Base-by-base conservation (phyloP, 257 asterid species). In the Agastache rugosa region DNA sequence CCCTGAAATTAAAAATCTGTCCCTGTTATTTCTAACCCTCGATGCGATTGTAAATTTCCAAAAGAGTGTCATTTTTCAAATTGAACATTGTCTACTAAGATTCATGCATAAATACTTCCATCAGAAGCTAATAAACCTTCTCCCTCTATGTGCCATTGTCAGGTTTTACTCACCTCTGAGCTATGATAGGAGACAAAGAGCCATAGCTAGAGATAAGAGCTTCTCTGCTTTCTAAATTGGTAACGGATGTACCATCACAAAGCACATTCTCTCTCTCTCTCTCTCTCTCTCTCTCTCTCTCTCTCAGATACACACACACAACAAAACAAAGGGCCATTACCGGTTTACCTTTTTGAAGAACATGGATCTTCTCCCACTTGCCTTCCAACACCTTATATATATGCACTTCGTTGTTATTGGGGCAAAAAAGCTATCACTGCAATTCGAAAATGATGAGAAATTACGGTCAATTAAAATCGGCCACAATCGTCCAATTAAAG, bases 331-430 rank as follows among this genome's bases (percentile, higher is more conserved):
- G 31, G 25, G 35, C 63, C 19, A 27, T 2, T 44, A 34, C 55
- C 16, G 62, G 35, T 59, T 60, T 82, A 92, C 99, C 97, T 90
- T 94, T n/a, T 41, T 94, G 97, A 78, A 94, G 97, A 84, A 88
- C 91, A 73, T 92, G 97, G 82, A 92, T 81, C 89, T 86, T 94
- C 91, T 94, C 99, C 99, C 99, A 94, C 84, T 92, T 92, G 41
- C 85, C 97, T 42, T 89, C 97, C 48, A 84, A 77, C 77, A 84
- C 45, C 76, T 82, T 87, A 76, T 90, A 90, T 41, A 94, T 90
- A 78, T 94, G 97, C 72, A 94, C 97, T 82, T 94, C 97, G 58
- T 81, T 83, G 86, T 85, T 92, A 83, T 94, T 94, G 17, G 97
- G 99, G 72, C 96, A 92, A 77, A 94, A n/a, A 83, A 12, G 97